phyloP scores from a whole-genome alignment of 768 basidiomycete species.

The Leccinum imitatum region DNA sequence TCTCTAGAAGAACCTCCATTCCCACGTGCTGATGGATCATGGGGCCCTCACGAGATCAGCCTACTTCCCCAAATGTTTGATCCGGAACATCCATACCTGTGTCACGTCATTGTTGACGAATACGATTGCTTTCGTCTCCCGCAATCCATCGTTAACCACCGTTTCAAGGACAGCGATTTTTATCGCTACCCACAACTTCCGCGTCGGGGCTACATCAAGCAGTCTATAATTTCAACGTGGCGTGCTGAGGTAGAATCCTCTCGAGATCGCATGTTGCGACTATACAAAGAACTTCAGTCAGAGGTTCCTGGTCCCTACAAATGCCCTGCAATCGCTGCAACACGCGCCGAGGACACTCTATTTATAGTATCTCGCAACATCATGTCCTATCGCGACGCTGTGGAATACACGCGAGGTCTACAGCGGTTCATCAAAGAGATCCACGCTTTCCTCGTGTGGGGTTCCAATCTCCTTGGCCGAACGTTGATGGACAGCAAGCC shows the following conservation, averaged over 20 bases:
- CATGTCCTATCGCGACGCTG: slow-evolving; percentile 1
- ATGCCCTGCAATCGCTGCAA: background rate
- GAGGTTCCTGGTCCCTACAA: background rate
- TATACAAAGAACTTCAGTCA: background rate
- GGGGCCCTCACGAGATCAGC: background rate
- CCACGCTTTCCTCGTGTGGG: background rate
- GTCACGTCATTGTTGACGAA: background rate
- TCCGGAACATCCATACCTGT: background rate
- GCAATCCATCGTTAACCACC: background rate
- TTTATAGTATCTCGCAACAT: background rate
- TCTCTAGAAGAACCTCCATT: background rate
- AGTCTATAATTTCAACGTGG: background rate
- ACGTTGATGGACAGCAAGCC: background rate
- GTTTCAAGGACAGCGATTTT: slow-evolving; percentile 2
- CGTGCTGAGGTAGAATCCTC: background rate
- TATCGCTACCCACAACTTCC: background rate
- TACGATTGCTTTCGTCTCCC: background rate
- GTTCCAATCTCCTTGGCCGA: background rate
- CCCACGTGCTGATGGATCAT: background rate
- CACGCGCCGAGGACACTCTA: background rate
- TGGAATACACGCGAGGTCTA: background rate
- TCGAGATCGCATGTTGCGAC: background rate
- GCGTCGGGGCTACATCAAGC: background rate
- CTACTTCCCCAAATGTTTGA: background rate
- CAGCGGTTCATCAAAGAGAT: background rate